A percentile compares a stretch with the other conserved stretches of the same genome.
Conservation (phyloP, 768 basidiomycete genomes). For the Cystofilobasidium macerans region DNA sequence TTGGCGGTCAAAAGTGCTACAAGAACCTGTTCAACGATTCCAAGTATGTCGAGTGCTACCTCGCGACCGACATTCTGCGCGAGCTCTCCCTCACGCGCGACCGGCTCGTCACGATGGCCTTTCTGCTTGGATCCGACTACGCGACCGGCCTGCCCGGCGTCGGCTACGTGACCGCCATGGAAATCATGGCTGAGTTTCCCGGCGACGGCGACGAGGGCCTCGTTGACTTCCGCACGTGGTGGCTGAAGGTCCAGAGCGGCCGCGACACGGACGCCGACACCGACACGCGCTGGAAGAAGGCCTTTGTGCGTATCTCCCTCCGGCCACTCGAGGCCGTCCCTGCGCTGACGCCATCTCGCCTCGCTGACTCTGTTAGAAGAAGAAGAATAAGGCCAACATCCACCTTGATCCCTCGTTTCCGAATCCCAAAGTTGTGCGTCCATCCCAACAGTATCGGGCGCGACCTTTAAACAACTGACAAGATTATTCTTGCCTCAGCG, state of each 20-base stretch:
- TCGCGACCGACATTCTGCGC: constrained; percentile 65
- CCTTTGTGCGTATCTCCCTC: constrained; percentile 80
- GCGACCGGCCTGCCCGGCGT: constrained; percentile 82
- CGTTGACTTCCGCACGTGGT: constrained; percentile 78
- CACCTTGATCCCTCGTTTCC: constrained; percentile 14
- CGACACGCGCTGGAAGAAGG: constrained; percentile 62
- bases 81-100: constrained; percentile 81
- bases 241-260: constrained; percentile 81
- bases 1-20: constrained; percentile 88
- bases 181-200: constrained; percentile 83
- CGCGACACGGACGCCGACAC: constrained; percentile 58
- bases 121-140: constrained; percentile 93
- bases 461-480: neutral
- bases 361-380: constrained; percentile 6
- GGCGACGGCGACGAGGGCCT: constrained; percentile 58
- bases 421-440: constrained; percentile 17
- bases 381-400: constrained; percentile 17
- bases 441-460: neutral
- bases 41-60: constrained; percentile 95
- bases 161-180: constrained; percentile 93
- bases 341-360: neutral
- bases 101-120: constrained; percentile 76
- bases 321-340: too few species aligned
- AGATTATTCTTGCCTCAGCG: constrained; percentile 8
- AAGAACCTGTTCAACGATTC: constrained; percentile 99